A percentile compares a stretch with the other conserved stretches of the same genome.
These are phyloP conservation scores for Fusarium sp. DNA, from an alignment of 2,329 filamentous ascomycete genomes.

Conservation along the genomic window DNA sequence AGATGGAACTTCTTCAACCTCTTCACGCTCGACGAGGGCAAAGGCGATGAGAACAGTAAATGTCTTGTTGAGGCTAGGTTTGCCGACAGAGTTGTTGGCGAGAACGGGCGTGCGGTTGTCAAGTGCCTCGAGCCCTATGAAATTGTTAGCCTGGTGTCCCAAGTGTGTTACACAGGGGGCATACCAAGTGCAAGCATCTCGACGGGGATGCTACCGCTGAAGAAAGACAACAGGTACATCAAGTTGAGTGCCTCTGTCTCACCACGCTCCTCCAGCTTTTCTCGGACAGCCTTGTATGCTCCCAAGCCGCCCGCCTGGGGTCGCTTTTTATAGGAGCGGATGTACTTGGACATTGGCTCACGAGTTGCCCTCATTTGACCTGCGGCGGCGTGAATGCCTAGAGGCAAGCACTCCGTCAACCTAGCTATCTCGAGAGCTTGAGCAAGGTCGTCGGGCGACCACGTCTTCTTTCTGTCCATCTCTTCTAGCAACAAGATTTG, in stretches of 20 bases:
- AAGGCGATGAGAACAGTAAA: constrained; percentile 42
- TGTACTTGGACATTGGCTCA: constrained; percentile 42
- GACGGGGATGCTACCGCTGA: constrained; percentile 38
- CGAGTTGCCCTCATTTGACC: constrained; percentile 36
- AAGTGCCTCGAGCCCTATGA: constrained; percentile 32
- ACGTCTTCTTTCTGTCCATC: constrained; percentile 40
- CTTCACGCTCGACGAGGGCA: constrained; percentile 42
- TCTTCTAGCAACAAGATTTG: constrained; percentile 35
- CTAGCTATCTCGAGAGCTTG: constrained; percentile 34
- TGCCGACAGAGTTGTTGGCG: constrained; percentile 31
- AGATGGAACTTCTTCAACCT: constrained; percentile 39
- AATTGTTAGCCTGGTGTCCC: neutral
- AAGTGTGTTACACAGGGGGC: neutral
- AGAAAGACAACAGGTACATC: constrained; percentile 42
- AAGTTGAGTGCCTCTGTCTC: constrained; percentile 41
- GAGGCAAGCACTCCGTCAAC: constrained; percentile 35
- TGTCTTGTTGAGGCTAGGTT: constrained; percentile 41
- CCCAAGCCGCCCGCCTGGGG: constrained; percentile 35
- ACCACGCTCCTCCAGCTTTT: constrained; percentile 38
- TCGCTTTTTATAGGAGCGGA: constrained; percentile 37
- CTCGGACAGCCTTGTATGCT: constrained; percentile 39
- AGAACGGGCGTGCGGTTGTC: constrained; percentile 40
- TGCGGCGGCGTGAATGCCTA: constrained; percentile 38
- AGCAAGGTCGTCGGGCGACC: constrained; percentile 36
- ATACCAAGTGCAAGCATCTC: constrained; percentile 41